Percentiles rank a stretch among this genome's conserved stretches.
Conservation (phyloP, 257 asterid species). For the Agastache rugosa region DNA sequence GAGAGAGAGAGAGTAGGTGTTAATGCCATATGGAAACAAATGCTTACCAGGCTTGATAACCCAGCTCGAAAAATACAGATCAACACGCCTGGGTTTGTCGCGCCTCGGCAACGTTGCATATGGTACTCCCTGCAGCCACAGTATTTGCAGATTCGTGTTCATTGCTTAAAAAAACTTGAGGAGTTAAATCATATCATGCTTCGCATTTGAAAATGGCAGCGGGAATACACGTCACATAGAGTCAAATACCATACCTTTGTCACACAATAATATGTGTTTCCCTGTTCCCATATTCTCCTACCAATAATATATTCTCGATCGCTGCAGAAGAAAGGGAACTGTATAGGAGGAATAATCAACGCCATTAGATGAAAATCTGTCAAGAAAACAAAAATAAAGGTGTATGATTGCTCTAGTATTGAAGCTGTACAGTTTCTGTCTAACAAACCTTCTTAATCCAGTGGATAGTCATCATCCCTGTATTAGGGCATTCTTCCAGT, state of each 20-base stretch:
- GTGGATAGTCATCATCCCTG: constrained; percentile 79
- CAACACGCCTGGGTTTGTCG: constrained; percentile 91
- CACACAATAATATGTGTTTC: constrained; percentile 61
- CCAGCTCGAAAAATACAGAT: constrained; percentile 95
- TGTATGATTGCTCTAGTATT: constrained; percentile 7
- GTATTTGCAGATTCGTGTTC: constrained; percentile 23
- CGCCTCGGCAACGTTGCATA: constrained; percentile 72
- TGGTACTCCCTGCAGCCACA: constrained; percentile 71
- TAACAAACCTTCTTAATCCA: constrained; percentile 86
- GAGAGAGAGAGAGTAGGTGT: neutral
- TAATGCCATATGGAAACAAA: constrained; percentile 16
- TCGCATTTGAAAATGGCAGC: neutral
- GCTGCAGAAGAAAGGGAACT: constrained; percentile 96
- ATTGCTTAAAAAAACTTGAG: neutral
- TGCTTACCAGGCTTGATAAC: constrained; percentile 63
- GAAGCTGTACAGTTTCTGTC: neutral
- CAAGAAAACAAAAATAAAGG: constrained; percentile 21
- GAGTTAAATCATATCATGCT: constrained; percentile 4
- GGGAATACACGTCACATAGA: neutral
- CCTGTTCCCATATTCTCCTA: constrained; percentile 85
- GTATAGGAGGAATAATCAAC: constrained; percentile 37
- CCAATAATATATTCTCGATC: constrained; percentile 87
- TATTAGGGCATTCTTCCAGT: constrained; percentile 67
- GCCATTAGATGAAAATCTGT: constrained; percentile 28
- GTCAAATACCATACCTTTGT: constrained; percentile 58